Conservation (phyloP, 257 asterid species). For the Sherardia arvensis region DNA sequence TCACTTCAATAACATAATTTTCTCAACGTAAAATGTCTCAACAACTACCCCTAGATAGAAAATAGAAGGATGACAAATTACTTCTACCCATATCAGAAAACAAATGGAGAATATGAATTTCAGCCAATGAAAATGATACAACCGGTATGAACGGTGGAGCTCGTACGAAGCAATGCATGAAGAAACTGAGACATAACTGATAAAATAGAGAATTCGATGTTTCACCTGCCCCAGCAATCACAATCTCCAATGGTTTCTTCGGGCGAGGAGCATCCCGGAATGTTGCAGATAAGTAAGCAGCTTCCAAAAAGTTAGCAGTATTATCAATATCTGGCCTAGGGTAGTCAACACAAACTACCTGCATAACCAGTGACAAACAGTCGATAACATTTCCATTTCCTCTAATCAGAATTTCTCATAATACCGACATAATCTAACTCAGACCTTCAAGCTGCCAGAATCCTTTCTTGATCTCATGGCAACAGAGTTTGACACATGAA, state of each 20-base stretch:
- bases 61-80: not conserved
- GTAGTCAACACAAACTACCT: slow-evolving; percentile 89
- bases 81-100: not conserved
- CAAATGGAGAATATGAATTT: not conserved
- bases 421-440: slow-evolving; percentile 10
- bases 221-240: slow-evolving; percentile 95
- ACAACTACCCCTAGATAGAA: not conserved
- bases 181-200: not conserved
- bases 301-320: slow-evolving; percentile 76
- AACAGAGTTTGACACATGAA: slow-evolving; percentile 25
- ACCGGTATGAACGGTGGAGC: not conserved
- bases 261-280: slow-evolving; percentile 64
- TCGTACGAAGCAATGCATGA: not conserved
- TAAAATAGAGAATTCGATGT: not conserved
- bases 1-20: not conserved
- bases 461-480: slow-evolving; percentile 26
- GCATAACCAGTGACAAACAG: slow-evolving; percentile 13
- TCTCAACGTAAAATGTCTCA: not conserved
- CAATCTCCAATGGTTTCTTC: slow-evolving; percentile 64
- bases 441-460: slow-evolving; percentile 46
- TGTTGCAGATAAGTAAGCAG: slow-evolving; percentile 69
- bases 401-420: slow-evolving; percentile 1
- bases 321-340: slow-evolving; percentile 81
- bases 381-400: not conserved
- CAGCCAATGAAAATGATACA: not conserved